Base-by-base conservation (phyloP, 208 protist genomes). In the Balamuthia mandrillaris region DNA sequence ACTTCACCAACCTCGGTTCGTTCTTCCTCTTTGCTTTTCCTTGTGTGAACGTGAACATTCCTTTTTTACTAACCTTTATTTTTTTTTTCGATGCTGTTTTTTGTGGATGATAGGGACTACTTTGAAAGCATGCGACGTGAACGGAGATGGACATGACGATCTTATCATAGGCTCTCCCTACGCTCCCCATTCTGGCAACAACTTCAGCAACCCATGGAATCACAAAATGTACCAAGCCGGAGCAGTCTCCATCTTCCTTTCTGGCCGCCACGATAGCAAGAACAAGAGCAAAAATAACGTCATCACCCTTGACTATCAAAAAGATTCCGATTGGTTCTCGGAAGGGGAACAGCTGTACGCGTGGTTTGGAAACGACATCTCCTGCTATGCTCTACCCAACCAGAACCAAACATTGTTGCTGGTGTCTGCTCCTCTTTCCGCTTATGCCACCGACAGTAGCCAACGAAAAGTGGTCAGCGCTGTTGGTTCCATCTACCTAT, bases 161-260 rank as follows among this genome's bases (percentile, higher is more conserved):
- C 21, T 79, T 16, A 31, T 79, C 9, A 58, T 79, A 5, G 70
- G 70, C 39, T 79, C 70, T n/a, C 70, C 70, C 35, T 79, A 61
- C 35, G 70, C 70, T 9, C 42, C 45, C 29, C 29, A 31, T 0
- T 3, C 12, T 1, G 24, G n/a, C 21, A 14, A 5, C 5, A 6
- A 33, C 29, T 7, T 3, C 24, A 9, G 9, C 56, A 29, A 35
- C 12, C 12, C 42, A 3, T 79, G 70, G 42, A 37, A 60, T 18
- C 6, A 12, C 27, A 60, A 29, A 29, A 24, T 31, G 18, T 79
- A 79, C 44, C 4, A 21, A 58, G 14, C 44, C 33, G 45, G 7
- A 12, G 44, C 24, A 37, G 27, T 44, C 54, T 31, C 5, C 4
- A 2, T 27, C 21, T 27, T 5, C 2, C 61, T 33, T 3, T 3